phyloP scores from a whole-genome alignment of 2,329 filamentous ascomycete genomes.

The Alternaria sp. region DNA sequence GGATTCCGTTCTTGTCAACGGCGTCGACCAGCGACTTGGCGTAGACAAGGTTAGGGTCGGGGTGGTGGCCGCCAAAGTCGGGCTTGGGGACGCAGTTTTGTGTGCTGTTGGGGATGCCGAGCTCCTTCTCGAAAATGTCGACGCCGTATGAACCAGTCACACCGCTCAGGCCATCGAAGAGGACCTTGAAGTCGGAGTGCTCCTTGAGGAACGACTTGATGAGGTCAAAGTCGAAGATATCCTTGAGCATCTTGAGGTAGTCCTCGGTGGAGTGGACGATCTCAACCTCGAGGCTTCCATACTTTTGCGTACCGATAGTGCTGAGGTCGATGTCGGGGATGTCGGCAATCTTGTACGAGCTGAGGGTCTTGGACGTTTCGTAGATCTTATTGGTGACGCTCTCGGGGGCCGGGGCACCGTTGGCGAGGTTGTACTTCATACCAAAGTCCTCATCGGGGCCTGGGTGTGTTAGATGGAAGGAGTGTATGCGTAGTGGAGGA shows the following conservation, averaged over 20 bases:
- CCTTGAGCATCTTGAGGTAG: conserved; percentile 94
- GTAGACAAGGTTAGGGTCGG: conserved; percentile 97
- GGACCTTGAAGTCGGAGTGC: conserved; percentile 92
- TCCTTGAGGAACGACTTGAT: conserved; percentile 92
- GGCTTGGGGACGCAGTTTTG: conserved; percentile 93
- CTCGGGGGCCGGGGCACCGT: conserved; percentile 94
- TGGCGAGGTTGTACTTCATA: conserved; percentile 99
- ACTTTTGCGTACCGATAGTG: conserved; percentile 81
- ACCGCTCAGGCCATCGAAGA: conserved; percentile 93
- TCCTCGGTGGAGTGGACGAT: conserved; percentile 91
- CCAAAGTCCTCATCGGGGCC: conserved; percentile 94
- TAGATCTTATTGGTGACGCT: conserved; percentile 98
- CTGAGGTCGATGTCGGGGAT: conserved; percentile 86
- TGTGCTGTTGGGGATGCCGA: conserved; percentile 79
- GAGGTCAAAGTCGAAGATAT: conserved; percentile 96
- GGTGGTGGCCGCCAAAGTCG: conserved; percentile 96
- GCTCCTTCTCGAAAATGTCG: conserved; percentile 92
- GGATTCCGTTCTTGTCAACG: conserved; percentile 88
- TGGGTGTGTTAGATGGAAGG: conserved; percentile 44
- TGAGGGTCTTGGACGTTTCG: conserved; percentile 86
- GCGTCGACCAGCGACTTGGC: conserved; percentile 92
- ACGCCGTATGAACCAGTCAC: conserved; percentile 95
- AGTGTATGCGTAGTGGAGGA: conserved; percentile 14
- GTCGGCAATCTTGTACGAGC: conserved; percentile 88
- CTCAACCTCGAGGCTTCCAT: conserved; percentile 89